Conservation (phyloP, 1,284 basidiomycete genomes). For the Sphaerobolus stellatus region DNA sequence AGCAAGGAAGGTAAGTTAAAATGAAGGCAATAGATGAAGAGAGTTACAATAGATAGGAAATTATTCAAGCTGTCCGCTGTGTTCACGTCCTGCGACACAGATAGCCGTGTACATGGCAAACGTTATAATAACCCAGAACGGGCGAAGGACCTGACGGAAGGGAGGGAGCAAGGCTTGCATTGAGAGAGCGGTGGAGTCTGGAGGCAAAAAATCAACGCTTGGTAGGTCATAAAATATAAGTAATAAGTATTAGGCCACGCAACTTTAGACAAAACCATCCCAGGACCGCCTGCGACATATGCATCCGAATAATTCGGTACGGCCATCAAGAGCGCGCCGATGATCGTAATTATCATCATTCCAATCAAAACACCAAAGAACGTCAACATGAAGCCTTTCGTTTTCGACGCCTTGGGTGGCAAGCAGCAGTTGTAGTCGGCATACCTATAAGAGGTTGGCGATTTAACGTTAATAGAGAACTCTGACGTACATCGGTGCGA, state of each 20-base stretch:
- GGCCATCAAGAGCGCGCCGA: constrained; percentile 58
- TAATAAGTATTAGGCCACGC: too few relatives aligned
- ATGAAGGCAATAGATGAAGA: too few relatives aligned
- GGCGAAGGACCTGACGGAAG: constrained; percentile 57
- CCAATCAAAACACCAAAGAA: constrained; percentile 60
- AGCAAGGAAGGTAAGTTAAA: too few relatives aligned
- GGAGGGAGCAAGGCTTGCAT: constrained; percentile 54
- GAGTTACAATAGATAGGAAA: constrained; percentile 9
- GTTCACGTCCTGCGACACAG: constrained; percentile 59
- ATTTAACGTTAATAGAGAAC: too few relatives aligned
- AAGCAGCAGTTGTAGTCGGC: constrained; percentile 58
- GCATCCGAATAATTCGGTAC: constrained; percentile 49
- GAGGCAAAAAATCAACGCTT: too few relatives aligned
- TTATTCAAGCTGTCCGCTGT: constrained; percentile 51
- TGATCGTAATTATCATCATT: constrained; percentile 51
- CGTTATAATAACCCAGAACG: constrained; percentile 56
- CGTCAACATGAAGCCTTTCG: constrained; percentile 52
- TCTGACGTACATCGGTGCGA: constrained; percentile 22
- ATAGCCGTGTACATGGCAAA: constrained; percentile 57
- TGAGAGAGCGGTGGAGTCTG: constrained; percentile 54
- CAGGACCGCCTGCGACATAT: constrained; percentile 48
- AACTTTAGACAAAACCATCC: constrained; percentile 32
- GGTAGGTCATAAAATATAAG: too few relatives aligned
- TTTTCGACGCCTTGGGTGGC: constrained; percentile 42
- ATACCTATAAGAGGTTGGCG: constrained; percentile 37